Conservation (phyloP, 2,329 filamentous ascomycete species). For the Aspergillus sojae region DNA sequence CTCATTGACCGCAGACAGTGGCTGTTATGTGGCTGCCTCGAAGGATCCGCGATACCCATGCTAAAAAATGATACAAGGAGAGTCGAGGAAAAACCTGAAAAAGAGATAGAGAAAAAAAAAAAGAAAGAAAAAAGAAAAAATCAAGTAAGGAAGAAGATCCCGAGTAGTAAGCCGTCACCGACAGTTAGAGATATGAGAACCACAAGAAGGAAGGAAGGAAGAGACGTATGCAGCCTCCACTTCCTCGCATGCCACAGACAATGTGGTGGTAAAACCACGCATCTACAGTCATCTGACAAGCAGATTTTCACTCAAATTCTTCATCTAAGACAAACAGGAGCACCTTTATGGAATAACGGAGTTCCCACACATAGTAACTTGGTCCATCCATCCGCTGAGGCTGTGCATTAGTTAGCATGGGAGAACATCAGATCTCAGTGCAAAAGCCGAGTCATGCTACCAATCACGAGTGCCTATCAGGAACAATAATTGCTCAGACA, state of each 20-base stretch:
- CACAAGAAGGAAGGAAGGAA: constrained; percentile 3
- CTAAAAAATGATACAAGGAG: constrained; percentile 10
- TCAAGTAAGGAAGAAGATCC: not conserved
- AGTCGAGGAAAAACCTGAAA: not conserved
- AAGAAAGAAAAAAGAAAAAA: not conserved
- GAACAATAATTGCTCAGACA: not conserved
- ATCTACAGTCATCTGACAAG: constrained; percentile 15
- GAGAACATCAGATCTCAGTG: not conserved
- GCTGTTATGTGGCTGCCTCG: constrained; percentile 20
- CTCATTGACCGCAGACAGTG: constrained; percentile 7
- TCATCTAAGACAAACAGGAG: not conserved
- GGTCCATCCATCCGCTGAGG: constrained; percentile 4
- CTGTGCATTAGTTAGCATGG: constrained; percentile 8
- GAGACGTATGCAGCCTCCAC: constrained; percentile 13
- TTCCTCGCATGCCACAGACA: constrained; percentile 1
- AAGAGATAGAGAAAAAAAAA: not conserved
- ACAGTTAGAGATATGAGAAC: constrained; percentile 2
- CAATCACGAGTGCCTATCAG: constrained; percentile 6
- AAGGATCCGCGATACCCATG: constrained; percentile 23
- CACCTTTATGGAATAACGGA: not conserved
- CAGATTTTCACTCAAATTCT: constrained; percentile 10
- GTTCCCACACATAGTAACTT: not conserved
- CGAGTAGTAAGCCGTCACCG: constrained; percentile 2
- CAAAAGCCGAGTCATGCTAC: constrained; percentile 4
- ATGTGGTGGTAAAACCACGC: not conserved